These are phyloP conservation scores for Taphrina pruni DNA, from an alignment of 1,139 yeast species.

Conservation along the genomic window DNA sequence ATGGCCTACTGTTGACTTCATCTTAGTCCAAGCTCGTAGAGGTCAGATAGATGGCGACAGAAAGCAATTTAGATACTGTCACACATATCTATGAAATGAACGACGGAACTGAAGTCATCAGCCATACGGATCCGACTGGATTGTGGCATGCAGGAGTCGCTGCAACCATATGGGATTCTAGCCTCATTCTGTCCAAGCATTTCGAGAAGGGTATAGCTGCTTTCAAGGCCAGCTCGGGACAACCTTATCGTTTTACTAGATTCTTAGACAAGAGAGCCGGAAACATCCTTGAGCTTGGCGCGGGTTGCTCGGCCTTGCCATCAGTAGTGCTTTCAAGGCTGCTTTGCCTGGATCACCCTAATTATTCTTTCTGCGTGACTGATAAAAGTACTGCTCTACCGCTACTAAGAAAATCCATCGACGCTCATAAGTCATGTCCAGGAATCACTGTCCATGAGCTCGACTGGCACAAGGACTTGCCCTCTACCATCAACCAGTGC, in stretches of 20 bases:
- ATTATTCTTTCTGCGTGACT: not conserved
- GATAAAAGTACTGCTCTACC: conserved; percentile 17
- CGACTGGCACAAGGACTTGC: conserved; percentile 8
- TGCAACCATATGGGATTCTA: conserved; percentile 25
- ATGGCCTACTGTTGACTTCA: no score
- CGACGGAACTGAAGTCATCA: not conserved
- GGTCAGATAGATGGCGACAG: conserved; percentile 1
- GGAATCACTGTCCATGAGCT: not conserved
- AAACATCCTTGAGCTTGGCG: conserved; percentile 19
- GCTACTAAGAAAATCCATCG: not conserved
- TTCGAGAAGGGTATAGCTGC: conserved; percentile 6
- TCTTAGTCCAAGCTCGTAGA: no score
- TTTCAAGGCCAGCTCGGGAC: not conserved
- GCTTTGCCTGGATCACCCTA: not conserved
- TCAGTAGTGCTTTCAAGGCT: conserved; percentile 4
- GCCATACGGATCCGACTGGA: conserved; percentile 17
- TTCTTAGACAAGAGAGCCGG: not conserved
- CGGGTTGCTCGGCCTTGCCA: conserved; percentile 20
- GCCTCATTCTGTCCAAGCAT: conserved; percentile 22
- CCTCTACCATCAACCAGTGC: not conserved
- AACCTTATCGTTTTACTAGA: not conserved
- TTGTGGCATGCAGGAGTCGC: conserved; percentile 28
- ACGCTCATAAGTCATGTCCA: not conserved
- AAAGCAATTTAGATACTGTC: not conserved
- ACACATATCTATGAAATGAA: conserved; percentile 4